Evolutionary conservation across 305 asterid genomes (phyloP), one percentile per base, ranked within the genome.

Genomic region (Salvia sclarea): DNA sequence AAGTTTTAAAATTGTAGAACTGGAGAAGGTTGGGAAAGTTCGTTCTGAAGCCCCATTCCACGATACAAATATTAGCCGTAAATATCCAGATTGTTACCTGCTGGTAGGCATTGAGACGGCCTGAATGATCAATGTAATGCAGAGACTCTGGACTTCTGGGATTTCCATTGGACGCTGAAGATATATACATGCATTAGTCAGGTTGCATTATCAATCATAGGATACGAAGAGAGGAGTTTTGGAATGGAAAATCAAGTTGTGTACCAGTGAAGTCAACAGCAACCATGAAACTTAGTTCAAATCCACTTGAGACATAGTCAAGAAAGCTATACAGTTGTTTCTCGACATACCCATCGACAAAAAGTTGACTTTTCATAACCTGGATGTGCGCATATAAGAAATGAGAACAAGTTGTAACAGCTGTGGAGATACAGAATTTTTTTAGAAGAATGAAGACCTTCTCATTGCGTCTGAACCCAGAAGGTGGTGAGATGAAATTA

Each of bases 201-300:
- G 25, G 65, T 25, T 31, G 37, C 21, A 69, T 20, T 38, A 5
- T 31, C 14, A 70, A 12, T 11, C 66, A 78, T 52, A 45, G 24
- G 59, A 54, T n/a, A n/a, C n/a, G n/a, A 31, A 40, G 24, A 50
- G n/a, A 9, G 40, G 13, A 8, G 10, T 22, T 21, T 30, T 16
- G 33, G 28, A 38, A 47, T 3, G 38, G 18, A 25, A 65, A 18
- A 49, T 50, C 8, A 25, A 58, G 60, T 35, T 62, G 52, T 33
- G 28, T 66, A 89, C 96, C 97, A 31, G 95, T 91, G 81, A 88
- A 91, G 81, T 91, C 96, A 76, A 91, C 86, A 50, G 95, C 95
- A 61, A 88, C 95, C 95, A 87, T 88, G 74, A 91, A 91, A 75
- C 75, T 85, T 24, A 91, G 95, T 76, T 91, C 96, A 73, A 79